Evolutionary conservation across 139 green algal species (phyloP).

Genomic region (Trebouxia sp.): DNA sequence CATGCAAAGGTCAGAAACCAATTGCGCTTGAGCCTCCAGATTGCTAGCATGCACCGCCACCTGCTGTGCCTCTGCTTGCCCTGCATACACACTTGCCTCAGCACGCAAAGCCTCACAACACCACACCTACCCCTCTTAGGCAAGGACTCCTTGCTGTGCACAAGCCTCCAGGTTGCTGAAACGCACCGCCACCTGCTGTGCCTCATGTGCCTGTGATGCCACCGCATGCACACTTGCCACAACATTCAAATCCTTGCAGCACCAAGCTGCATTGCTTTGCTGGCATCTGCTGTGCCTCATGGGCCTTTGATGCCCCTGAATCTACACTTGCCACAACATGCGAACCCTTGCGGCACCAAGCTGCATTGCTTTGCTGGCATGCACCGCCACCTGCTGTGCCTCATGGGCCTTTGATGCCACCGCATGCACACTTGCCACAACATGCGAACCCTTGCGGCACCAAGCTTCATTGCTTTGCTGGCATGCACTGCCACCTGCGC

Average conservation of each 20-base stretch:
- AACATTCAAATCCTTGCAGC: slow-evolving; percentile 18
- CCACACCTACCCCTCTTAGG: too few species aligned
- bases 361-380: too few species aligned
- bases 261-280: slow-evolving; percentile 45
- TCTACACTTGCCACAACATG: background rate
- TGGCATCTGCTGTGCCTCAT: slow-evolving; percentile 32
- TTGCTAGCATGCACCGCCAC: slow-evolving; percentile 41
- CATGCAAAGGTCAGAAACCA: background rate
- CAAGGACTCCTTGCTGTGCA: slow-evolving; percentile 20
- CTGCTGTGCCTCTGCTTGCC: slow-evolving; percentile 10
- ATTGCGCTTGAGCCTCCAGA: slow-evolving; percentile 45
- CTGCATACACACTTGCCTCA: background rate
- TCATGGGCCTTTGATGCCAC: background rate
- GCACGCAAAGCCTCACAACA: too few species aligned
- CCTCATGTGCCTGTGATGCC: background rate
- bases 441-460: slow-evolving; percentile 32
- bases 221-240: background rate
- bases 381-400: slow-evolving; percentile 31
- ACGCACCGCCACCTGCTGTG: slow-evolving; percentile 34
- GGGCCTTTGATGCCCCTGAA: slow-evolving; percentile 1
- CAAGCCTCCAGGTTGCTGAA: slow-evolving; percentile 43
- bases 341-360: too few species aligned
- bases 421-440: background rate
- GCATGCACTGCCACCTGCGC: slow-evolving; percentile 38
- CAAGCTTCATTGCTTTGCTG: slow-evolving; percentile 37